Evolutionary conservation across 108 stramenopile genomes (phyloP).

Genomic region (Nannochloropsis salina): DNA sequence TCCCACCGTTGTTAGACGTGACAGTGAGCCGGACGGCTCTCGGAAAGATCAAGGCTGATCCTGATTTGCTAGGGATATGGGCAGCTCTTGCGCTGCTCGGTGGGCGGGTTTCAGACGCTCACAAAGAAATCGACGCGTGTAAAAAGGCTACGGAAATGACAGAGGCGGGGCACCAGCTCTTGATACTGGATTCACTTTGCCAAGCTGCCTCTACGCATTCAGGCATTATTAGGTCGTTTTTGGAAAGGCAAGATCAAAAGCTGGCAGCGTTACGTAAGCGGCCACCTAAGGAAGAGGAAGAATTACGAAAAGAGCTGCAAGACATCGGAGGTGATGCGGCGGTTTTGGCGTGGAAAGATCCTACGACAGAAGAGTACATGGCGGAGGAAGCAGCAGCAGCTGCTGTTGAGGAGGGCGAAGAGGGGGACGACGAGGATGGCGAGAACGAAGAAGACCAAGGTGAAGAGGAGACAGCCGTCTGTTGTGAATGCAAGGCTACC

Average conservation of each 20-base stretch:
- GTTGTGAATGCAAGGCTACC: neutral
- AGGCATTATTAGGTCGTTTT: neutral
- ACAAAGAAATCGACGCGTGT: neutral
- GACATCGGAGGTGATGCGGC: constrained; percentile 6
- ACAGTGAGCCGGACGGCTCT: neutral
- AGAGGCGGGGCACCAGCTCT: neutral
- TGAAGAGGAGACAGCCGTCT: neutral
- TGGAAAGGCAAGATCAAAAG: neutral
- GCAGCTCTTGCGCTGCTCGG: neutral
- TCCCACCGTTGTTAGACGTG: neutral
- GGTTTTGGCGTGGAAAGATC: neutral
- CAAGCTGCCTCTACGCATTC: constrained; percentile 16
- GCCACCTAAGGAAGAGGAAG: constrained; percentile 10
- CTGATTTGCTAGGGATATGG: neutral
- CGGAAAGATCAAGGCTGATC: constrained; percentile 9
- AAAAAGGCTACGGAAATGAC: neutral
- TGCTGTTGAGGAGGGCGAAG: neutral
- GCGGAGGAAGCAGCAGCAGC: constrained; percentile 12
- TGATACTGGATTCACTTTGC: constrained; percentile 8
- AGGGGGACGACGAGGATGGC: neutral
- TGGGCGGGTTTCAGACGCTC: neutral
- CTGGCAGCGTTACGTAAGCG: constrained; percentile 4
- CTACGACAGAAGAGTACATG: neutral
- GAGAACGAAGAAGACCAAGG: neutral
- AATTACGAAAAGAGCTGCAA: constrained; percentile 17